Base-by-base conservation (phyloP, 495 filamentous ascomycete genomes). In the Pyronema domesticum region DNA sequence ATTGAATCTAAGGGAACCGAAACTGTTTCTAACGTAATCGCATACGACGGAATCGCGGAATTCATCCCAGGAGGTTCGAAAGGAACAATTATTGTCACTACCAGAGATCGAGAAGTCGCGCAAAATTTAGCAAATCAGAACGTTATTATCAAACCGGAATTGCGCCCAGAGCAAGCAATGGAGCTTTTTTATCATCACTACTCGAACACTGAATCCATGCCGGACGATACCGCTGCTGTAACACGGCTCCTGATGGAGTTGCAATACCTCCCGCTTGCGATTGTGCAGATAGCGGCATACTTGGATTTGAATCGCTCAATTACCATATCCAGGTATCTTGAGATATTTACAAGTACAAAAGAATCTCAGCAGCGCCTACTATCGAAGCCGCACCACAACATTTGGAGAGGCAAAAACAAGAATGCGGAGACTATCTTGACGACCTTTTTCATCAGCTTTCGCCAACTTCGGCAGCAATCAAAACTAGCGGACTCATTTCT, bases 391-490 rank as follows among this genome's bases (percentile, higher is more conserved):
- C 52, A 55, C 46, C 46, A 13, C 4, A 61, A 64, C 46, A 17
- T 57, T 15, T 51, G 55, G 23, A 62, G 69, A 40, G 23, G 5
- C 5, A 5, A 30, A 2, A 68, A n/a, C 11, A 33, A 17, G 3
- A 51, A 70, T 34, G 30, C 46, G 1, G 62, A 71, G 54, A 65
- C 69, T 3, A 59, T 75, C 5, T 59, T 72, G 11, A 67, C 61
- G 4, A 73, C 72, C 15, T 75, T 70, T 71, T 52, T 66, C 54
- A 62, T 76, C 17, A 72, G 72, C 0, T 76, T 75, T 55, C 62
- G 71, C 9, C 67, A 72, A 7, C 70, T 76, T 44, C 37, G 55
- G 42, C 9, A 19, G 7, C 50, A 62, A 37, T 57, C 56, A 35
- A 51, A 47, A n/a, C 37, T 39, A 9, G 67, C 65, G 8, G 57